Percentiles rank a stretch among this genome's conserved stretches.
Evolutionary conservation across 2,329 filamentous ascomycete genomes (phyloP).

Genomic region (Verticillium longisporum): DNA sequence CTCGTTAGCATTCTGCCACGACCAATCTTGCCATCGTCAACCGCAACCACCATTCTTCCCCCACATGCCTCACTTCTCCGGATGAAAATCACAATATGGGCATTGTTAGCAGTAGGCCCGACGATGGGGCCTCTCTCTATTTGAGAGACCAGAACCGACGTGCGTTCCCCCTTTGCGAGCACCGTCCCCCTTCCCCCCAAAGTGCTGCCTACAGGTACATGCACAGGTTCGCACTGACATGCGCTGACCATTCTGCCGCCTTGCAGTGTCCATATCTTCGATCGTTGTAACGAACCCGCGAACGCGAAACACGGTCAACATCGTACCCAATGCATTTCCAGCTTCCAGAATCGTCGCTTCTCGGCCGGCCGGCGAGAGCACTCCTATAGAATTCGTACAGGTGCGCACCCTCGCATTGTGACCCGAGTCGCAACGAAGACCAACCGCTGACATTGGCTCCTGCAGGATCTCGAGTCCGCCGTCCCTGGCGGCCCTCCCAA

Average conservation of each 20-base stretch:
- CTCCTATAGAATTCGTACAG: conserved; percentile 85
- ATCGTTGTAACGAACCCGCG: conserved; percentile 75
- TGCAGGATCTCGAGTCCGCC: conserved; percentile 68
- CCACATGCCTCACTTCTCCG: conserved; percentile 6
- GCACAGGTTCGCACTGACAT: conserved; percentile 11
- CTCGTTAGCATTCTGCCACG: conserved; percentile 1
- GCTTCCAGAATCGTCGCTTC: conserved; percentile 69
- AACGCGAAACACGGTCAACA: conserved; percentile 67
- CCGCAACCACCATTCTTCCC: not conserved
- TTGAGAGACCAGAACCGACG: conserved; percentile 88
- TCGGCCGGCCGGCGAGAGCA: conserved; percentile 65
- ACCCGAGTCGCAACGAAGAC: not conserved
- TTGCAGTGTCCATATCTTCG: conserved; percentile 76
- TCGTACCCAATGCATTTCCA: conserved; percentile 82
- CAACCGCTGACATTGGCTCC: conserved; percentile 4
- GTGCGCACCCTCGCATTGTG: conserved; percentile 39
- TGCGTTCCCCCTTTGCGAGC: conserved; percentile 38
- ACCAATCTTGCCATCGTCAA: not conserved
- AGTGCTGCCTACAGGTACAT: not conserved
- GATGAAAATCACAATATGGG: conserved; percentile 61
- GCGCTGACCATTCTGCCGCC: conserved; percentile 8
- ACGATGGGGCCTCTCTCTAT: conserved; percentile 74
- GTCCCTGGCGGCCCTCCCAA: conserved; percentile 46
- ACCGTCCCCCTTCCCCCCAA: conserved; percentile 4
- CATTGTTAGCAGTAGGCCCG: conserved; percentile 80